Evolutionary conservation across 805 yeast species (phyloP).

Genomic region (Yamadazyma olivae): DNA sequence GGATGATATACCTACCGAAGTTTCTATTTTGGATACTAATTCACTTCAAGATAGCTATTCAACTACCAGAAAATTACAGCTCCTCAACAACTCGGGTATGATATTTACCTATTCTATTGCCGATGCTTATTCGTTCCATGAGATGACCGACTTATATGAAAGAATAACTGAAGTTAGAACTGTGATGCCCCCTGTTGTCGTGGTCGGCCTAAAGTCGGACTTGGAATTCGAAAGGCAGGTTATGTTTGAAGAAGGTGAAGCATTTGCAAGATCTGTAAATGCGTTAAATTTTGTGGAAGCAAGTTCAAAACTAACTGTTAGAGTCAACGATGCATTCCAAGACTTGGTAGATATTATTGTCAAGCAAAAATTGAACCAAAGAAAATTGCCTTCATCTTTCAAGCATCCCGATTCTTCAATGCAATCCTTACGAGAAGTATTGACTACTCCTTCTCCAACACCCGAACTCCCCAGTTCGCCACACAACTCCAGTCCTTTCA

Average conservation of each 20-base stretch:
- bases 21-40: slow-evolving; percentile 31
- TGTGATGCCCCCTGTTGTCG: slow-evolving; percentile 25
- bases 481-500: background rate
- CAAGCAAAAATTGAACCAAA: background rate
- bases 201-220: slow-evolving; percentile 32
- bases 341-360: slow-evolving; percentile 18
- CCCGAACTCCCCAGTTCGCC: background rate
- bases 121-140: slow-evolving; percentile 23
- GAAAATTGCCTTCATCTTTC: slow-evolving; percentile 2
- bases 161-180: slow-evolving; percentile 19
- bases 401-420: background rate
- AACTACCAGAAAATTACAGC: slow-evolving; percentile 22
- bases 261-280: slow-evolving; percentile 22
- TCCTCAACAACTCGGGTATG: slow-evolving; percentile 27
- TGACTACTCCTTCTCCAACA: slow-evolving; percentile 3
- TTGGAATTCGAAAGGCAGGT: slow-evolving; percentile 24
- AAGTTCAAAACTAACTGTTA: slow-evolving; percentile 17
- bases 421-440: slow-evolving; percentile 8
- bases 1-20: slow-evolving; percentile 18
- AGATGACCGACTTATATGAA: slow-evolving; percentile 26
- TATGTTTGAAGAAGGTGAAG: slow-evolving; percentile 23
- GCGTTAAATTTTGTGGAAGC: slow-evolving; percentile 29
- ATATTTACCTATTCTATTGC: slow-evolving; percentile 29
- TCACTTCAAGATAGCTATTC: slow-evolving; percentile 24
- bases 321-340: slow-evolving; percentile 26